Evolutionary conservation across 1,284 basidiomycete genomes (phyloP).

Genomic region (Pterulicium gracile): DNA sequence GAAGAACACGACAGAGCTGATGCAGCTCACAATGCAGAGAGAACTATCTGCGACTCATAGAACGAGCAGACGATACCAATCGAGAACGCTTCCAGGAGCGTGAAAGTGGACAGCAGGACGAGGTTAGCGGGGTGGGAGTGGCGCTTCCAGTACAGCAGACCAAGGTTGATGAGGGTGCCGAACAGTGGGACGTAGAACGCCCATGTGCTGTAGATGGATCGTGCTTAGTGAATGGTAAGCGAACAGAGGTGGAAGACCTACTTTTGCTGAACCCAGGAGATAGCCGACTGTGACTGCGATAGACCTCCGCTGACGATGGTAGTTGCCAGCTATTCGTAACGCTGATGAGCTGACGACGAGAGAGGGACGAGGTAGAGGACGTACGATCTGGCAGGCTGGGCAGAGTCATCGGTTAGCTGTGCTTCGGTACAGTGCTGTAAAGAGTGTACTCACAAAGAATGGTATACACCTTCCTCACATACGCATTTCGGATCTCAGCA

Average conservation of each 20-base stretch:
- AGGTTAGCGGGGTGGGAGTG: constrained; percentile 80
- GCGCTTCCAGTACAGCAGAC: constrained; percentile 79
- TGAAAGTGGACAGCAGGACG: constrained; percentile 68
- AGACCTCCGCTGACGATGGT: constrained; percentile 57
- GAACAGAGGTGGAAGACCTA: constrained; percentile 19
- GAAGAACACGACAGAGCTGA: constrained; percentile 2
- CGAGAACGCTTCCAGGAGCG: constrained; percentile 69
- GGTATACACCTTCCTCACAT: constrained; percentile 73
- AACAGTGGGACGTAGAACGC: constrained; percentile 67
- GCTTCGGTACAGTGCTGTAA: background rate
- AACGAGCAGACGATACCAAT: constrained; percentile 72
- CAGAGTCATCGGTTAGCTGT: constrained; percentile 9
- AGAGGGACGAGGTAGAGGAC: constrained; percentile 11
- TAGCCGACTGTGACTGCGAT: constrained; percentile 42
- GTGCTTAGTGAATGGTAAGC: background rate
- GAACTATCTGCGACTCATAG: constrained; percentile 66
- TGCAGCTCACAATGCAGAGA: constrained; percentile 66
- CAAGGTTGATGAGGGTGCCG: constrained; percentile 65
- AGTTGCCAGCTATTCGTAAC: constrained; percentile 44
- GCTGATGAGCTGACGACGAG: constrained; percentile 5
- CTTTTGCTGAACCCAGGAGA: constrained; percentile 65
- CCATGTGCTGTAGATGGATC: constrained; percentile 40
- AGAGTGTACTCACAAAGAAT: constrained; percentile 53
- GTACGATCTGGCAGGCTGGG: constrained; percentile 64
- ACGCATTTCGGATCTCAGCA: constrained; percentile 59